Evolutionary conservation across 2,329 filamentous ascomycete species (phyloP).

Genomic region (Neoarthrinium moseri): DNA sequence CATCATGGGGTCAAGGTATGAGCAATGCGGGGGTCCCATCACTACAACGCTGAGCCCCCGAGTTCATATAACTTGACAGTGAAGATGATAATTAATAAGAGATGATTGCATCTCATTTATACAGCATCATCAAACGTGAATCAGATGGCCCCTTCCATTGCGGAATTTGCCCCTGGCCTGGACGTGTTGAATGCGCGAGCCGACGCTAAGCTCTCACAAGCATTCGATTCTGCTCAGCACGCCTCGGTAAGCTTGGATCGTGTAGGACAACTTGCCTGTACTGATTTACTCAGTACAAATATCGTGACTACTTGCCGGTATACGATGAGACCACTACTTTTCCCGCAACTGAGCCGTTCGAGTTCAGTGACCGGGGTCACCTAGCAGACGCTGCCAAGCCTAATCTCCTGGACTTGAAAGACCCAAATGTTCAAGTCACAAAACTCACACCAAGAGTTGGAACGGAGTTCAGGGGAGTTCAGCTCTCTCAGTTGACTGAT

Average conservation of each 20-base stretch:
- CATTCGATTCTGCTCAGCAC: conserved; percentile 20
- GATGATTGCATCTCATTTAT: no score
- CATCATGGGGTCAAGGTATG: no score
- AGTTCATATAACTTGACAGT: no score
- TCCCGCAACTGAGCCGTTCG: conserved; percentile 36
- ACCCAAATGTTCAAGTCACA: conserved; percentile 22
- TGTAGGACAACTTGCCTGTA: not conserved
- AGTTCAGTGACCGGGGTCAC: conserved; percentile 37
- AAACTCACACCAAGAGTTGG: conserved; percentile 25
- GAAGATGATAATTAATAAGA: no score
- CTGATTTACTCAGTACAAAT: conserved; percentile 28
- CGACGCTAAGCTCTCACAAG: conserved; percentile 20
- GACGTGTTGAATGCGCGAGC: conserved; percentile 18
- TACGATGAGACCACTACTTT: conserved; percentile 34
- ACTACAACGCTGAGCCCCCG: no score
- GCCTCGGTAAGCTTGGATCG: conserved; percentile 18
- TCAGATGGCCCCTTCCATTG: conserved; percentile 25
- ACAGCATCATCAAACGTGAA: no score
- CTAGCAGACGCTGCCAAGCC: conserved; percentile 39
- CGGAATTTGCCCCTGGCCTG: conserved; percentile 19
- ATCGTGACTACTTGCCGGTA: conserved; percentile 32
- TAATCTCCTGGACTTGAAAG: conserved; percentile 34
- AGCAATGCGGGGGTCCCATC: no score
- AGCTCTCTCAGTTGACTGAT: conserved; percentile 24
- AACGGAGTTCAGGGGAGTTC: conserved; percentile 24